These are phyloP conservation scores for Colletotrichum sp. DNA, from an alignment of 2,329 filamentous ascomycete genomes.

Conservation along the genomic window DNA sequence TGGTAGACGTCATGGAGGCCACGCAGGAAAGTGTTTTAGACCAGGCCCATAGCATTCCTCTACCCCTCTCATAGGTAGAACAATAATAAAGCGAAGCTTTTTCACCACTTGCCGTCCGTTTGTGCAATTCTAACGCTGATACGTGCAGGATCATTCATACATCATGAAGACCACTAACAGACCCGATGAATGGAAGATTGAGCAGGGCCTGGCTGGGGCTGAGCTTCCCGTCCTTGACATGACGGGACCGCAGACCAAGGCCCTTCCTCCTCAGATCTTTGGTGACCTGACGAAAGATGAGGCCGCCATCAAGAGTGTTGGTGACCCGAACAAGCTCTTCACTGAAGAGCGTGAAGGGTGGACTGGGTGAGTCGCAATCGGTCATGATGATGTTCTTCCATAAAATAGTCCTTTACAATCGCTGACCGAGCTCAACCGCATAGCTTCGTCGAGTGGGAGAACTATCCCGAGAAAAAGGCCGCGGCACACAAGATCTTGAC, in stretches of 20 bases:
- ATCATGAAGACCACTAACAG: slow-evolving; percentile 1
- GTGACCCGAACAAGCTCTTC: slow-evolving; percentile 35
- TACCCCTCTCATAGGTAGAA: neutral
- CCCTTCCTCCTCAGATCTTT: slow-evolving; percentile 30
- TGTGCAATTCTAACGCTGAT: neutral
- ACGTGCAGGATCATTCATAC: neutral
- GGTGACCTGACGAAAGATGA: slow-evolving; percentile 42
- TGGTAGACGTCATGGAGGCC: neutral
- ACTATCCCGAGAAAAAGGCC: slow-evolving; percentile 71
- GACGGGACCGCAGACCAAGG: slow-evolving; percentile 39
- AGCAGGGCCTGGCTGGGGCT: slow-evolving; percentile 53
- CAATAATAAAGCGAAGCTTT: neutral
- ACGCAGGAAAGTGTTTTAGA: neutral
- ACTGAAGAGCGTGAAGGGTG: slow-evolving; percentile 34
- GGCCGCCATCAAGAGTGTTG: slow-evolving; percentile 42
- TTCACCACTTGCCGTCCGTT: neutral
- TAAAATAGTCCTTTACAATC: accelerated
- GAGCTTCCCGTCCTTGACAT: slow-evolving; percentile 53
- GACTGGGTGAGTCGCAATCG: slow-evolving; percentile 29
- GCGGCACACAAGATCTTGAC: slow-evolving; percentile 57
- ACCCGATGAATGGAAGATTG: slow-evolving; percentile 56
- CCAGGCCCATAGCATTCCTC: neutral
- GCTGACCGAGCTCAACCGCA: neutral
- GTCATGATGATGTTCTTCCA: neutral
- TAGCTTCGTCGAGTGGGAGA: slow-evolving; percentile 72